Percentiles rank a stretch among this genome's conserved stretches.
phyloP scores from a whole-genome alignment of 768 basidiomycete genomes.

The Trametes cinnabarina region DNA sequence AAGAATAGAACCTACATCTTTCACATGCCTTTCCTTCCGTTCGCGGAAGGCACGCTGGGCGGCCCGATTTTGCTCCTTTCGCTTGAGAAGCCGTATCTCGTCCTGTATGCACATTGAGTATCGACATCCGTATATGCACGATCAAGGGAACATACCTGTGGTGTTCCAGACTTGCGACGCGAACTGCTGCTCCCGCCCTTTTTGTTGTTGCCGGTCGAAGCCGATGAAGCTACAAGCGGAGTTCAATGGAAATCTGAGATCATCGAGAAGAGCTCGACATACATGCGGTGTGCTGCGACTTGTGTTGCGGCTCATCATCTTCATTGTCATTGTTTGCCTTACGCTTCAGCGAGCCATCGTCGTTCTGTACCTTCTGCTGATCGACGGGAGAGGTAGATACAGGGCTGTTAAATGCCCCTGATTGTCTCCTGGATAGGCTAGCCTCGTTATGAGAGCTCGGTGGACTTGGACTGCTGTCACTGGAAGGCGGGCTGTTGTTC shows the following conservation, averaged over 20 bases:
- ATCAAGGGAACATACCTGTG: conserved; percentile 15
- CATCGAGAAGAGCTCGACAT: conserved; percentile 24
- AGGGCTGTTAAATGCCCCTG: conserved; percentile 26
- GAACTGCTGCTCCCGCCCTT: conserved; percentile 13
- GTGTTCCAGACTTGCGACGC: conserved; percentile 26
- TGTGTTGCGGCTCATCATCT: conserved; percentile 66
- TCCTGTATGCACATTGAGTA: conserved; percentile 43
- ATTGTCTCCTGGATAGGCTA: conserved; percentile 32
- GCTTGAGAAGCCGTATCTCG: conserved; percentile 73
- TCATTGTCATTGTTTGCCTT: conserved; percentile 70
- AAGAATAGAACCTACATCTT: conserved; percentile 65
- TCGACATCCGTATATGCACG: not conserved
- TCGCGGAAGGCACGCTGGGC: conserved; percentile 98
- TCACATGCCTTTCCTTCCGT: conserved; percentile 95
- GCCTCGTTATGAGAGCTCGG: conserved; percentile 44
- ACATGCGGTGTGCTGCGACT: conserved; percentile 61
- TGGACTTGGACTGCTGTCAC: conserved; percentile 77
- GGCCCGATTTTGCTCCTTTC: conserved; percentile 96
- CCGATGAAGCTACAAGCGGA: not conserved
- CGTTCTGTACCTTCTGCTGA: conserved; percentile 19
- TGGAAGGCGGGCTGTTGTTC: conserved; percentile 57
- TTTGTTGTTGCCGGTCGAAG: conserved; percentile 8
- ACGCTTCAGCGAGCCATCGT: conserved; percentile 62
- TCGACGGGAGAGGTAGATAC: conserved; percentile 23
- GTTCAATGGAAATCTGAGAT: conserved; percentile 6